Percentiles rank a stretch among this genome's conserved stretches.
These are phyloP conservation scores for Edhazardia aedis DNA, from an alignment of 371 early-diverging fungal species.

Conservation along the genomic window DNA sequence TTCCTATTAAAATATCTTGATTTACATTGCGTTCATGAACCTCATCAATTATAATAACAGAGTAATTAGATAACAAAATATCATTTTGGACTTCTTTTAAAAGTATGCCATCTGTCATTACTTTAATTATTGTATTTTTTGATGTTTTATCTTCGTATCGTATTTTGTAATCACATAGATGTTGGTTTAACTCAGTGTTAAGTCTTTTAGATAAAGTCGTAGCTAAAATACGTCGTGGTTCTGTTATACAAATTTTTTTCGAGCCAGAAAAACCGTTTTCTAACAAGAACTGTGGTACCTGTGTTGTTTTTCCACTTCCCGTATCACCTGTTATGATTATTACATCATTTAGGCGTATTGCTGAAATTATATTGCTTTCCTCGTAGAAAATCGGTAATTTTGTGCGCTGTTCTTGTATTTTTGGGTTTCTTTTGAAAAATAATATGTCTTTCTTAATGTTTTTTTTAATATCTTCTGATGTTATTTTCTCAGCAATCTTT, in stretches of 20 bases:
- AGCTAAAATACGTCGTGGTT: constrained; percentile 95
- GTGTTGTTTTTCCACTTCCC: constrained; percentile 79
- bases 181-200: constrained; percentile 60
- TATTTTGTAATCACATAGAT: constrained; percentile 53
- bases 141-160: constrained; percentile 64
- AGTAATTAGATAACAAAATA: constrained; percentile 63
- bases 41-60: constrained; percentile 84
- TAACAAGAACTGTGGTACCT: constrained; percentile 87
- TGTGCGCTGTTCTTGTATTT: not conserved
- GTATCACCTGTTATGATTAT: constrained; percentile 82
- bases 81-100: constrained; percentile 60
- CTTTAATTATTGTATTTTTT: constrained; percentile 62
- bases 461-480: too few relatives aligned
- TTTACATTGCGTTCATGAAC: constrained; percentile 90
- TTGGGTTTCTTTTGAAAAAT: too few relatives aligned
- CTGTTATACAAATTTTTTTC: constrained; percentile 79
- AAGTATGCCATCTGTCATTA: constrained; percentile 95
- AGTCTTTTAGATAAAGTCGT: constrained; percentile 82
- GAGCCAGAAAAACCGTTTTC: constrained; percentile 75
- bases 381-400: not conserved
- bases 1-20: constrained; percentile 82
- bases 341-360: constrained; percentile 58
- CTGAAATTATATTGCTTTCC: constrained; percentile 13
- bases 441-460: too few relatives aligned
- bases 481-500: too few relatives aligned